Base-by-base conservation (phyloP, 148 eudicot genomes). In the Arbutus unedo region DNA sequence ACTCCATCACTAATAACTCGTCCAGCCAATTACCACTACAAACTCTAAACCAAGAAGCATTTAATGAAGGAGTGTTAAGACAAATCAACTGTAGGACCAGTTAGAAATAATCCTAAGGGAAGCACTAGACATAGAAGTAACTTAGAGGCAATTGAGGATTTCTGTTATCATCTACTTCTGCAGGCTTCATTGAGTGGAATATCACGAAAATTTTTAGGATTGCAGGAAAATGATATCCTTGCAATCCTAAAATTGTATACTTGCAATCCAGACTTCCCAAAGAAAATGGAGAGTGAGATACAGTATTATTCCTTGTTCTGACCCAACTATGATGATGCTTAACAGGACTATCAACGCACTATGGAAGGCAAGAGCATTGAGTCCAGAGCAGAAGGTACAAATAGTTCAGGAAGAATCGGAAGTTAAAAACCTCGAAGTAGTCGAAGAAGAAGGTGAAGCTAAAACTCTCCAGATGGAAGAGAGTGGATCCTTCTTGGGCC, bases 311-410 rank as follows among this genome's bases (percentile, higher is more conserved):
- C 78, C 44, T 31, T 23, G 21, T 48, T 74, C 59, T 50, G 23
- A 74, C 57, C 5, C 23, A 51, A 44, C 7, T 59, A 15, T 83
- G 0, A 73, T 66, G 71, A 41, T 80, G 76, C 50, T 78, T 81
- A 73, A 83, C 90, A 96, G 99, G 90, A 96, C 99, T 47, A 91
- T 96, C 81, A 90, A 90, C 92, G 99, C 97, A 71, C 92, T 96
- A 50, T 96, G 99, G 98, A 94, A 85, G 83, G 97, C 98, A 70
- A 90, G 94, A 85, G 89, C 99, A 41, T 90, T 94, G 93, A 94
- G 90, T 79, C 98, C 92, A 70, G 99, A 96, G 87, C 95, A 96
- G 84, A 96, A 94, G 90, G 95, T 91, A 15, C 91, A 85, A 83
- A 91, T 96, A 67, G 91, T 89, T 74, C 90, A 90, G 85, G 91